Evolutionary conservation across 1,139 yeast genomes (phyloP).

Genomic region (Geotrichum reessii): DNA sequence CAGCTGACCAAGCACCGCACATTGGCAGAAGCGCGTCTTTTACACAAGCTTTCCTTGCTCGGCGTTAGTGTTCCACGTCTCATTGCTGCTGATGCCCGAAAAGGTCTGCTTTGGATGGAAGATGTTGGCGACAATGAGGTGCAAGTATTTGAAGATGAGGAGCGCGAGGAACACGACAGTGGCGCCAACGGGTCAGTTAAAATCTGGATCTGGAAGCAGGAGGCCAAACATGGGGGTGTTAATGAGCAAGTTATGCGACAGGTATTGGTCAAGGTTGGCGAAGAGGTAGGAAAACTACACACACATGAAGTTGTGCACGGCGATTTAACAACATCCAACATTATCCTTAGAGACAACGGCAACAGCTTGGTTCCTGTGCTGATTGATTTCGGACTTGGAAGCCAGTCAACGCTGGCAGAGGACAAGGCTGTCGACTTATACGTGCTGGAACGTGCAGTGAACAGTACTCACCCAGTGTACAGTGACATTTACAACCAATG

Average conservation of each 20-base stretch:
- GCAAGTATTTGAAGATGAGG: constrained; percentile 22
- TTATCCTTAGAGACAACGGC: constrained; percentile 43
- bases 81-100: constrained; percentile 63
- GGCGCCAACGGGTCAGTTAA: constrained; percentile 33
- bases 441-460: constrained; percentile 85
- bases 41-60: constrained; percentile 52
- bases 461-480: constrained; percentile 80
- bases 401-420: constrained; percentile 72
- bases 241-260: constrained; percentile 28
- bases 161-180: constrained; percentile 15
- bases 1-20: constrained; percentile 76
- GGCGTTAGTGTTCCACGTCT: constrained; percentile 66
- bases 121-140: constrained; percentile 43
- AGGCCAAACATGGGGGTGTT: constrained; percentile 20
- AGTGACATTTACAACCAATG: constrained; percentile 60
- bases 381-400: constrained; percentile 84
- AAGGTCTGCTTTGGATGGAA: constrained; percentile 91
- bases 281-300: constrained; percentile 67
- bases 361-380: constrained; percentile 45
- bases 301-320: constrained; percentile 82
- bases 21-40: constrained; percentile 72
- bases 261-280: constrained; percentile 49
- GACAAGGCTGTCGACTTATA: constrained; percentile 96
- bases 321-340: constrained; percentile 87
- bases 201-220: constrained; percentile 37